phyloP scores from a whole-genome alignment of 495 filamentous ascomycete species.

The Niebla homalea region DNA sequence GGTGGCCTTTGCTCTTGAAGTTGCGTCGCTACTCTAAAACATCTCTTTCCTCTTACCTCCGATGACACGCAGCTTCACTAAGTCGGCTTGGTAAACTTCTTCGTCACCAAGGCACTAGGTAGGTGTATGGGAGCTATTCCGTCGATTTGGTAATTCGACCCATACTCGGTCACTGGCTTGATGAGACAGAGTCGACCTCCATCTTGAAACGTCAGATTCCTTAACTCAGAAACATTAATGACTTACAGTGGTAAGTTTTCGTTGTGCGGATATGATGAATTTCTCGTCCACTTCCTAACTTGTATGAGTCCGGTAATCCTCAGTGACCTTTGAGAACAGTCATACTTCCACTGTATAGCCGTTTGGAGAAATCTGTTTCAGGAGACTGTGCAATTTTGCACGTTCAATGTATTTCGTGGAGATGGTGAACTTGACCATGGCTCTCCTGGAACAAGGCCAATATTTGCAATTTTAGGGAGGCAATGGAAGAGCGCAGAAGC shows the following conservation, averaged over 20 bases:
- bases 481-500: too few species aligned
- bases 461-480: too few species aligned
- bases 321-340: too few species aligned
- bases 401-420: not conserved
- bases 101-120: too few species aligned
- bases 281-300: not conserved
- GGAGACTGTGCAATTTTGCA: not conserved
- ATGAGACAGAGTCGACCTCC: not conserved
- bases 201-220: not conserved
- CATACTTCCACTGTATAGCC: not conserved
- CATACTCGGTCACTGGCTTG: not conserved
- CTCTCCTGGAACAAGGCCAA: too few species aligned
- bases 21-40: too few species aligned
- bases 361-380: not conserved
- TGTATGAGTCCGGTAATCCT: not conserved
- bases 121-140: too few species aligned
- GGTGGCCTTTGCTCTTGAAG: too few species aligned
- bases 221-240: not conserved
- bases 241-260: not conserved
- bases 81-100: too few species aligned
- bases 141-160: too few species aligned
- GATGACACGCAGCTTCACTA: too few species aligned
- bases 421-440: not conserved
- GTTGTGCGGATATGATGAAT: not conserved
- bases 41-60: too few species aligned